Base-by-base conservation (phyloP, 116 monocot species). In the Cymodocea nodosa region DNA sequence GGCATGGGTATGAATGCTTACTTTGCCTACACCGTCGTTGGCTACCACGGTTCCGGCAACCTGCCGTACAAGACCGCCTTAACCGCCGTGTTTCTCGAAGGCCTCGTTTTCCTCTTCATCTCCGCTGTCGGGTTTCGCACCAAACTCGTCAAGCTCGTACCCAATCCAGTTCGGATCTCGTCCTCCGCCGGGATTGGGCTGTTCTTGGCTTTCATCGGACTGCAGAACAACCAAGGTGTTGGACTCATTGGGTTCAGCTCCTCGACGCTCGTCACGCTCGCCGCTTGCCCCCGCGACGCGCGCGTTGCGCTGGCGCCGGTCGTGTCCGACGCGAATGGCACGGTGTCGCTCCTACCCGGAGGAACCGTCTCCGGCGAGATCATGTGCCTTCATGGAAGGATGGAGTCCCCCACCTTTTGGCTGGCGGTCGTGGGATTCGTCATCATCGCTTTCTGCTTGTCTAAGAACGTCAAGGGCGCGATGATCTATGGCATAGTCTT, bases 1-100 rank as follows among this genome's bases (percentile, higher is more conserved):
- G 93, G 93, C 24, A 93, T 93, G 93, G 93, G 93, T 22, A 59
- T 83, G 35, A 93, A 93, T 73, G 93, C 93, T 48, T 93, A 93
- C 80, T 88, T 93, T 59, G 86, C 93, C 22, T 93, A 93, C 80
- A 79, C 81, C 61, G 76, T 93, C 64, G 93, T 93, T 23, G 93
- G 93, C 18, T 93, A 84, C 84, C 93, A 93, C 63, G 93, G 89
- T 16, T 86, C 89, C 22, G 93, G 93, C 20, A 74, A 60, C 51
- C 79, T 93, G 18, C 52, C 85, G 1, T 93, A 93, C 78, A 50
- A 68, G 8, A 78, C 77, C 37, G 93, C 93, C 48, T 81, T 86
- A 18, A 73, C 93, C 15, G 86, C 83, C n/a, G 80, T 87, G 59
- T 87, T 87, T 70, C 53, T 87, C 52, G 87, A 87, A 50, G 87